Conservation (phyloP, 129 eudicot species). For the Flaveria sonorensis region DNA sequence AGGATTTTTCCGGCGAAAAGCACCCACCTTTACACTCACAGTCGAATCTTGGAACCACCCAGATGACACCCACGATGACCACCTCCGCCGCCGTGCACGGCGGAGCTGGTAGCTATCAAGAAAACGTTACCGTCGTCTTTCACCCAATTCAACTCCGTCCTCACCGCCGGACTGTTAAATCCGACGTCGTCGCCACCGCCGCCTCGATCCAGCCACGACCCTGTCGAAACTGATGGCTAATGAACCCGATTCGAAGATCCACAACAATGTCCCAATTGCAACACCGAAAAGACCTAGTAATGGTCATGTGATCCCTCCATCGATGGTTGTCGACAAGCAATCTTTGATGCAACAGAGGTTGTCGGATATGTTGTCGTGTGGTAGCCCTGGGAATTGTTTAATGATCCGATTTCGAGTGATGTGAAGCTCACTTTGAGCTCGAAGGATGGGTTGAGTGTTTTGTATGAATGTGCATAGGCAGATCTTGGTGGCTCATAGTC, state of each 20-base stretch:
- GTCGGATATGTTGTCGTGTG: conserved; percentile 44
- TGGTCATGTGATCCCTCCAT: conserved; percentile 25
- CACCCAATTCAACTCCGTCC: conserved; percentile 73
- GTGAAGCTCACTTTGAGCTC: conserved; percentile 77
- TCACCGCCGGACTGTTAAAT: conserved; percentile 79
- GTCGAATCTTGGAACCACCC: conserved; percentile 37
- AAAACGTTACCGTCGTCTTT: conserved; percentile 48
- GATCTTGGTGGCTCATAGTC: conserved; percentile 72
- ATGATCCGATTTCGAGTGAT: conserved; percentile 65
- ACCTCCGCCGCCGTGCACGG: conserved; percentile 34
- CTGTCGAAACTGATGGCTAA: conserved; percentile 96
- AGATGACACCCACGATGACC: conserved; percentile 26
- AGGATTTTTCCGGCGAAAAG: conserved; percentile 7
- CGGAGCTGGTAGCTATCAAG: conserved; percentile 37
- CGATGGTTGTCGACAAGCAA: conserved; percentile 46
- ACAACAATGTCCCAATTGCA: conserved; percentile 17
- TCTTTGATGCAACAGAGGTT: conserved; percentile 55
- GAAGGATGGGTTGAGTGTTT: conserved; percentile 68
- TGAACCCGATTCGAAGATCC: conserved; percentile 70
- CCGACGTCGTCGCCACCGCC: conserved; percentile 74
- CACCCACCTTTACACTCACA: background rate
- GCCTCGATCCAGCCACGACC: conserved; percentile 92
- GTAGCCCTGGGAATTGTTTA: conserved; percentile 77
- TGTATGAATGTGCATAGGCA: conserved; percentile 67
- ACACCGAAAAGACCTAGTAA: conserved; percentile 29